phyloP scores from a whole-genome alignment of 345 rosid genomes.

The Acer campestre region DNA sequence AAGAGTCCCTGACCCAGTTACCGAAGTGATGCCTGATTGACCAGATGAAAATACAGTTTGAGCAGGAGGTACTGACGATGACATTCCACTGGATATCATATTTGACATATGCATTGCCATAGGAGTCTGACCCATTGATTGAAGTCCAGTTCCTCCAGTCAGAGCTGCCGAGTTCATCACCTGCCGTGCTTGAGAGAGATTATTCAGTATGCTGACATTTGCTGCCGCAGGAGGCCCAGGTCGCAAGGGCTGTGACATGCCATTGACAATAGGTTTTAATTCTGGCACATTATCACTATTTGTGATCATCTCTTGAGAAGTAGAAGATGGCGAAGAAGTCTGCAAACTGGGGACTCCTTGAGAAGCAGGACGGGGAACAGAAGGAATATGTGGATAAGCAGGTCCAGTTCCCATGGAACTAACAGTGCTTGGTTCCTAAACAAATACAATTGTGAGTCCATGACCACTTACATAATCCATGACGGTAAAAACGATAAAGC shows the following conservation, averaged over 20 bases:
- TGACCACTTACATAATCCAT: conserved; percentile 21
- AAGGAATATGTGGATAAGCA: conserved; percentile 66
- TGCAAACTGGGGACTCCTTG: conserved; percentile 76
- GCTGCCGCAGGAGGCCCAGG: conserved; percentile 77
- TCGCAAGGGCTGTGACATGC: conserved; percentile 65
- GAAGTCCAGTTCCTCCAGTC: conserved; percentile 80
- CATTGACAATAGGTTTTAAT: conserved; percentile 76
- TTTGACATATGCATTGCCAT: conserved; percentile 95
- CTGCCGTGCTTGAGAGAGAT: conserved; percentile 88
- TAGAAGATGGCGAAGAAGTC: conserved; percentile 77
- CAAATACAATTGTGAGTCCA: conserved; percentile 20
- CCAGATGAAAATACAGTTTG: conserved; percentile 79
- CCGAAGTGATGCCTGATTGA: conserved; percentile 60
- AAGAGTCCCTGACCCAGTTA: conserved; percentile 66
- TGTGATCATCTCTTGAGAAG: conserved; percentile 74
- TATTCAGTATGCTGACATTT: conserved; percentile 86
- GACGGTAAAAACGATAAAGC: conserved; percentile 1
- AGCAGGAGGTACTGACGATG: conserved; percentile 76
- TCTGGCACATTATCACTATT: conserved; percentile 63
- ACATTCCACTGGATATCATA: conserved; percentile 93
- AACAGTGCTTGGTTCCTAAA: conserved; percentile 87
- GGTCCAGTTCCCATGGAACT: conserved; percentile 69
- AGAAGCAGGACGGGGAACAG: conserved; percentile 72
- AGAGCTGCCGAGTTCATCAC: conserved; percentile 85
- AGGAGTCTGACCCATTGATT: conserved; percentile 73